phyloP scores from a whole-genome alignment of 169 alveolate genomes.

The Cryptosporidium bovis region DNA sequence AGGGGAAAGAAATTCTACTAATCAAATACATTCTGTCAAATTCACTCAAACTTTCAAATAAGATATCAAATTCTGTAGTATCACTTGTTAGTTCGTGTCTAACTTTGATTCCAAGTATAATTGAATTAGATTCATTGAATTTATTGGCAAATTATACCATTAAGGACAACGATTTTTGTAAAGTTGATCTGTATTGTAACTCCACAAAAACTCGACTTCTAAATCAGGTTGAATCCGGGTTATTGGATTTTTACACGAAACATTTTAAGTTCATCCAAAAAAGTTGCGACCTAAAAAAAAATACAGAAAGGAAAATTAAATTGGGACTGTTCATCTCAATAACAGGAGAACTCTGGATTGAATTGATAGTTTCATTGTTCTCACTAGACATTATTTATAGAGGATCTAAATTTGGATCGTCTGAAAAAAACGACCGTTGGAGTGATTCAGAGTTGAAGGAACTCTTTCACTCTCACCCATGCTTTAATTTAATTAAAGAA shows the following conservation, averaged over 20 bases:
- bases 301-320: conserved; percentile 24
- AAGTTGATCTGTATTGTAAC: conserved; percentile 16
- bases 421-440: conserved; percentile 6
- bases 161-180: neutral
- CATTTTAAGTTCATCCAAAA: conserved; percentile 5
- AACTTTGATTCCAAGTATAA: neutral
- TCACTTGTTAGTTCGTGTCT: conserved; percentile 22
- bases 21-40: conserved; percentile 26
- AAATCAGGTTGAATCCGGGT: neutral
- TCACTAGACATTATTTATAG: conserved; percentile 14
- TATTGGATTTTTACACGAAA: conserved; percentile 10
- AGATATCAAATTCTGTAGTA: conserved; percentile 24
- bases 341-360: conserved; percentile 62
- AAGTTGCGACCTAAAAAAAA: neutral
- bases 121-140: conserved; percentile 17
- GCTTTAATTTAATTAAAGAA: conserved; percentile 12
- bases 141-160: conserved; percentile 21
- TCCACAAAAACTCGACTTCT: neutral
- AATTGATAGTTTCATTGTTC: conserved; percentile 21
- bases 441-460: conserved; percentile 23
- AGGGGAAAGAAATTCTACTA: conserved; percentile 26
- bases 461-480: conserved; percentile 6
- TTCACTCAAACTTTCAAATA: conserved; percentile 56
- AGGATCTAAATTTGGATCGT: neutral
- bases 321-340: conserved; percentile 27